Evolutionary conservation across 345 rosid species (phyloP).

Genomic region (Eucalyptus marginata): DNA sequence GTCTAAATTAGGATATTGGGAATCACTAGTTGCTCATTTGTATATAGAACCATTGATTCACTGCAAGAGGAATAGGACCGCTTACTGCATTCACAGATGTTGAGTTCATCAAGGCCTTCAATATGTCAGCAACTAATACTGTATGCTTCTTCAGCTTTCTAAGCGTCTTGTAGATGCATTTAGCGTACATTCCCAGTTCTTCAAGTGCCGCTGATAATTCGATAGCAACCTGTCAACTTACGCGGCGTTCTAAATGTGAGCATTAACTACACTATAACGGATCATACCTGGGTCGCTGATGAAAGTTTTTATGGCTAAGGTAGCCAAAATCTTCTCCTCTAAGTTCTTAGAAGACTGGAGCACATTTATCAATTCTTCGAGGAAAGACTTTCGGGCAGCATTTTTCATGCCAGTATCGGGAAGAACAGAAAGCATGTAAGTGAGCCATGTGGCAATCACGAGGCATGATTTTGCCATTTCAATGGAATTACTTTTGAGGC

Average conservation of each 20-base stretch:
- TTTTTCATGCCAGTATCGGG: constrained; percentile 40
- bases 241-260: neutral
- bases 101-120: constrained; percentile 48
- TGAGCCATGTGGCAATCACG: constrained; percentile 44
- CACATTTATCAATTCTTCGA: constrained; percentile 41
- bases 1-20: constrained; percentile 11
- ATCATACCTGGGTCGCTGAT: constrained; percentile 30
- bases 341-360: constrained; percentile 50
- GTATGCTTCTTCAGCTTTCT: constrained; percentile 46
- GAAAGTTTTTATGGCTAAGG: constrained; percentile 51
- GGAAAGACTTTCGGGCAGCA: constrained; percentile 33
- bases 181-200: constrained; percentile 42
- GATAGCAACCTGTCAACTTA: neutral
- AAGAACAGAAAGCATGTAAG: constrained; percentile 41
- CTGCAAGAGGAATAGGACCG: neutral
- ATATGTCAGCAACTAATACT: constrained; percentile 24
- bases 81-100: constrained; percentile 56
- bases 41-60: neutral
- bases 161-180: constrained; percentile 38
- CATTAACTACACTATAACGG: neutral
- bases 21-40: neutral
- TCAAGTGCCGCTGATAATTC: constrained; percentile 25
- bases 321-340: constrained; percentile 55
- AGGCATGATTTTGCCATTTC: constrained; percentile 48
- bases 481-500: constrained; percentile 49